These are phyloP conservation scores for Gyromitra esculenta DNA, from an alignment of 2,329 filamentous ascomycete genomes.

Conservation along the genomic window DNA sequence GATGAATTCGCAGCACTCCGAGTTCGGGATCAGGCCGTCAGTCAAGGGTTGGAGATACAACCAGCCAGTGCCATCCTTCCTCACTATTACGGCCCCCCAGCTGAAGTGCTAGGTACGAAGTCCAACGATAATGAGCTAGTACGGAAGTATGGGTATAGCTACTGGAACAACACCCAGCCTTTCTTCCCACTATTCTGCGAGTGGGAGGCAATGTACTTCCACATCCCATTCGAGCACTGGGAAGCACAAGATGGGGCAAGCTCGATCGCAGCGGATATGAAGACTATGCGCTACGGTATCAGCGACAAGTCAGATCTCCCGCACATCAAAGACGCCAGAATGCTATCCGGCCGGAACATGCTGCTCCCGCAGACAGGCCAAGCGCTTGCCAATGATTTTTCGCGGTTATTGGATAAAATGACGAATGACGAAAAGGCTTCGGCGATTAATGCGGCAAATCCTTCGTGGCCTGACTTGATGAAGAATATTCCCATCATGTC, in stretches of 20 bases:
- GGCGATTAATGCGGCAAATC: neutral
- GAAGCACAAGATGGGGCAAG: slow-evolving; percentile 49
- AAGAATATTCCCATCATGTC: neutral
- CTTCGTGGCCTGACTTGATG: neutral
- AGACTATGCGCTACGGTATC: slow-evolving; percentile 35
- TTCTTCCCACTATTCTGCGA: slow-evolving; percentile 62
- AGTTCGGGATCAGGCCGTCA: too few relatives aligned
- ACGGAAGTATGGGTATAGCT: neutral
- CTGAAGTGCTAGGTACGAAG: too few relatives aligned
- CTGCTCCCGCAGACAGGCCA: slow-evolving; percentile 55
- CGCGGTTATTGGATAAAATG: slow-evolving; percentile 39
- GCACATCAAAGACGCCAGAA: slow-evolving; percentile 36
- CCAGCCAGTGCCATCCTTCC: neutral
- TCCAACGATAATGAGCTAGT: neutral
- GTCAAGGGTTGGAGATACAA: too few relatives aligned
- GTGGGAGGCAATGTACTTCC: slow-evolving; percentile 63
- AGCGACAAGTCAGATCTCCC: neutral
- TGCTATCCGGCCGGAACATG: slow-evolving; percentile 52
- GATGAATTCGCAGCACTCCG: neutral
- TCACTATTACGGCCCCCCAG: neutral
- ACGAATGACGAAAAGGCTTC: neutral
- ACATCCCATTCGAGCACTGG: slow-evolving; percentile 61
- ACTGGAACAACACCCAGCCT: slow-evolving; percentile 60
- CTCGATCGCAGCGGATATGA: neutral
- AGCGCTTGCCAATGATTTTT: slow-evolving; percentile 38